These are phyloP conservation scores for Penicillium sp. DNA, from an alignment of 2,329 filamentous ascomycete genomes.

Conservation along the genomic window DNA sequence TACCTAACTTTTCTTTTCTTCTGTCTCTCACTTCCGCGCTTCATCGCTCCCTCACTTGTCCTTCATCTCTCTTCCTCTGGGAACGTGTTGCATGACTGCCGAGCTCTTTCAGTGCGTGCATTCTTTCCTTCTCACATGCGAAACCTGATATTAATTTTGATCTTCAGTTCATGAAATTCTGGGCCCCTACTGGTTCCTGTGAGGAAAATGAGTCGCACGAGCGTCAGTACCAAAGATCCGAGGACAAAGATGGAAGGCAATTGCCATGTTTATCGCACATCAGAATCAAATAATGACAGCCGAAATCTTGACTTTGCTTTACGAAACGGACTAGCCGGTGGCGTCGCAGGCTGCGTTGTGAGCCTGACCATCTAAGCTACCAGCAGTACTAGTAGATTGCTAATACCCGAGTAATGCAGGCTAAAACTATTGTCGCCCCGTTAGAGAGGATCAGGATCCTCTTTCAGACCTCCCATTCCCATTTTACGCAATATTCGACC, in stretches of 20 bases:
- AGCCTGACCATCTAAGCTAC: slow-evolving; percentile 22
- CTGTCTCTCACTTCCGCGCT: background rate
- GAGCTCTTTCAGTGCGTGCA: background rate
- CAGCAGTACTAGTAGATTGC: background rate
- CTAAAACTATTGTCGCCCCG: slow-evolving; percentile 4
- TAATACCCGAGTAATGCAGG: background rate
- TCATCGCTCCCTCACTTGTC: background rate
- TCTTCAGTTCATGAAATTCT: background rate
- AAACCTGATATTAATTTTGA: background rate
- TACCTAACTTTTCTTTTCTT: no score
- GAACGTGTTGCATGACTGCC: background rate
- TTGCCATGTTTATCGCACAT: no score
- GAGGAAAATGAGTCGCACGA: background rate
- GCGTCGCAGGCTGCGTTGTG: slow-evolving; percentile 82
- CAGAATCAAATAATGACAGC: slow-evolving; percentile 35
- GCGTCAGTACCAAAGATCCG: background rate
- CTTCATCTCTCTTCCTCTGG: background rate
- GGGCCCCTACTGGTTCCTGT: no score
- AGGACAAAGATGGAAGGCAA: background rate
- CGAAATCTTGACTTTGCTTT: slow-evolving; percentile 73
- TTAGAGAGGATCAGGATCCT: slow-evolving; percentile 4
- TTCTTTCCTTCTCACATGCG: background rate
- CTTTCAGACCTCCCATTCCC: slow-evolving; percentile 1
- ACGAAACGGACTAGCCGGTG: slow-evolving; percentile 74
- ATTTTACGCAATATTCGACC: slow-evolving; percentile 63